These are phyloP conservation scores for Phytopythium mirpurense DNA, from an alignment of 352 stramenopile species.

Conservation along the genomic window DNA sequence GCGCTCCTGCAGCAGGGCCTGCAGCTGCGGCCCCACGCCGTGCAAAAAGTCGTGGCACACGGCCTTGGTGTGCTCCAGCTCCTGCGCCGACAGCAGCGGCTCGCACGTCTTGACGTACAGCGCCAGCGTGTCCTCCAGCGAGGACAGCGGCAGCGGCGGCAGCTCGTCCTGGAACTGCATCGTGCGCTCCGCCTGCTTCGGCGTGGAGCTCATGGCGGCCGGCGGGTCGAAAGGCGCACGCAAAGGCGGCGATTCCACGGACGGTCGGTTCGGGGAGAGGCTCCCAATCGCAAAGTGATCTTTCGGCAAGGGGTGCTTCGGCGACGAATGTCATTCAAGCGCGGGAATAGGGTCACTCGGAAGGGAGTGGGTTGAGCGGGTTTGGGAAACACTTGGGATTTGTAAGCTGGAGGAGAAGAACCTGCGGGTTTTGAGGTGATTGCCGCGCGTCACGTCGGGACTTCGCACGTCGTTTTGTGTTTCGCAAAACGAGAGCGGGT, in stretches of 20 bases:
- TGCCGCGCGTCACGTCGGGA: constrained; percentile 6
- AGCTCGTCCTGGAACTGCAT: constrained; percentile 86
- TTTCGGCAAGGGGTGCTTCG: too few relatives aligned
- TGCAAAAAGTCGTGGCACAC: constrained; percentile 89
- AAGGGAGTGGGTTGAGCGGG: too few relatives aligned
- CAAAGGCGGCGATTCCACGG: too few relatives aligned
- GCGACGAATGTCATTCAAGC: constrained; percentile 1
- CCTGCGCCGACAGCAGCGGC: constrained; percentile 77
- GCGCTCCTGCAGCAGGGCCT: constrained; percentile 84
- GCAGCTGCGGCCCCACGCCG: constrained; percentile 85
- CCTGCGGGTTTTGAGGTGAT: constrained; percentile 7
- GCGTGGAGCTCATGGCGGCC: constrained; percentile 1
- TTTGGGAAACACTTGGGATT: not conserved
- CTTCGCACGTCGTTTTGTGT: constrained; percentile 8
- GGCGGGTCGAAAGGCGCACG: too few relatives aligned
- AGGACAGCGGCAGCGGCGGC: constrained; percentile 90
- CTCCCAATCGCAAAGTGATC: too few relatives aligned
- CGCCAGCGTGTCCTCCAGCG: constrained; percentile 91
- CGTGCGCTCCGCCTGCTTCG: constrained; percentile 37
- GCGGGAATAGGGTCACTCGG: not conserved
- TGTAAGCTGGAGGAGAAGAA: not conserved
- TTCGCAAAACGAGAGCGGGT: constrained; percentile 9
- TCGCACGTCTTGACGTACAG: constrained; percentile 91
- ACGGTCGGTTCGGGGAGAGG: too few relatives aligned
- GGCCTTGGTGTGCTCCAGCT: constrained; percentile 90